phyloP scores from a whole-genome alignment of 108 stramenopile genomes.

The Cylindrotheca fusiformis region DNA sequence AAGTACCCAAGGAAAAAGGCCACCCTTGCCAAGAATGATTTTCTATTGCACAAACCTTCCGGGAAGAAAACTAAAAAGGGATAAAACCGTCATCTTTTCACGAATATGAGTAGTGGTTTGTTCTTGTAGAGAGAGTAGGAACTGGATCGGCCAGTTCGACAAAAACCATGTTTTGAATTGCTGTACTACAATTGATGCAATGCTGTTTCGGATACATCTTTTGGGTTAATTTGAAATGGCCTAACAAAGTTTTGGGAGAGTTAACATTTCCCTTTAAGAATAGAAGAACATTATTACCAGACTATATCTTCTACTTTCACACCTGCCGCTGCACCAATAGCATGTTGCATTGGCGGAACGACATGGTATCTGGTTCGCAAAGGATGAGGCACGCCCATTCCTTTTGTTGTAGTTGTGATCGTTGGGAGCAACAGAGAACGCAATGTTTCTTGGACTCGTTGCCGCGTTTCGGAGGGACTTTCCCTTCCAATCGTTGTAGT shows the following conservation, averaged over 20 bases:
- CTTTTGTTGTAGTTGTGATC: background rate
- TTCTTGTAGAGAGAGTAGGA: too few relatives aligned
- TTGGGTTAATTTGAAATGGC: background rate
- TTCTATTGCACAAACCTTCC: constrained; percentile 13
- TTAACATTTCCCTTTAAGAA: too few relatives aligned
- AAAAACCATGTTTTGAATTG: background rate
- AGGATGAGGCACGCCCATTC: constrained; percentile 19
- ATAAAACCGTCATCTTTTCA: too few relatives aligned
- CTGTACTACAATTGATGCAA: background rate
- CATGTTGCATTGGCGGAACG: constrained; percentile 79
- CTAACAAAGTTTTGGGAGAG: background rate
- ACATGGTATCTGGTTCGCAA: constrained; percentile 73
- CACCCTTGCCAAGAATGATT: constrained; percentile 17
- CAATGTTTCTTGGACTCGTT: constrained; percentile 45
- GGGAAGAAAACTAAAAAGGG: constrained; percentile 13
- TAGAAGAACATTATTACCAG: constrained; percentile 73
- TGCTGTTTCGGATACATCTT: background rate
- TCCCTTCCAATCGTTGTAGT: constrained; percentile 36
- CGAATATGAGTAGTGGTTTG: too few relatives aligned
- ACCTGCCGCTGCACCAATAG: constrained; percentile 75
- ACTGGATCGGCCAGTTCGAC: background rate
- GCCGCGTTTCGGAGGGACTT: constrained; percentile 75
- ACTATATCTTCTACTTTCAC: constrained; percentile 73
- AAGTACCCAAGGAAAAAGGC: constrained; percentile 65
- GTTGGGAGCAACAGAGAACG: constrained; percentile 8